Conservation (phyloP, 73 alveolate species). For the Breviolum minutum region DNA sequence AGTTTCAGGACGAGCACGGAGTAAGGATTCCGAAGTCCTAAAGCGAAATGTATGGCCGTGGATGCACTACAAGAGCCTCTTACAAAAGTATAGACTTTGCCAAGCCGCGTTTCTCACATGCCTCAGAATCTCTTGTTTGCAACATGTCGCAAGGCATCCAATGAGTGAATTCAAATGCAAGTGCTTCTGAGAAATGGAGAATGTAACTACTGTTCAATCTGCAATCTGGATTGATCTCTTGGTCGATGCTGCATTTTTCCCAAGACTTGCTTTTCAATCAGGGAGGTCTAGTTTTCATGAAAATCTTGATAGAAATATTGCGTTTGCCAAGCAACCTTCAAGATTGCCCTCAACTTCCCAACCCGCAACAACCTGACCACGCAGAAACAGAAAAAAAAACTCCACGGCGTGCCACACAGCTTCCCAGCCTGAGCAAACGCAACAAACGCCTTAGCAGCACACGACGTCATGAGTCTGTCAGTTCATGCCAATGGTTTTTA, state of each 20-base stretch:
- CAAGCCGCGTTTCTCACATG: constrained; percentile 47
- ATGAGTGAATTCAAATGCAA: too few species aligned
- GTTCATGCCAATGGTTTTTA: neutral
- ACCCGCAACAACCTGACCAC: constrained; percentile 42
- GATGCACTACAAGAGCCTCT: neutral
- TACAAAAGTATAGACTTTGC: neutral
- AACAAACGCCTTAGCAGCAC: neutral
- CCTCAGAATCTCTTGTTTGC: neutral
- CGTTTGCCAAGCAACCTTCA: constrained; percentile 8
- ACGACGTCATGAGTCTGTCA: neutral
- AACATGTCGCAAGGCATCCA: too few species aligned
- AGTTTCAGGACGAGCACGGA: constrained; percentile 28
- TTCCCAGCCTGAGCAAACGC: constrained; percentile 27
- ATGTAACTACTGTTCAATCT: neutral
- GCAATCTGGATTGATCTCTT: too few species aligned
- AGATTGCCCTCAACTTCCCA: constrained; percentile 33
- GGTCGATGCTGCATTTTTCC: too few species aligned
- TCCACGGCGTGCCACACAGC: neutral
- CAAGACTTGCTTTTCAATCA: too few species aligned
- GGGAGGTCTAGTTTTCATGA: too few species aligned
- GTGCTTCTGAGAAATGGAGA: neutral
- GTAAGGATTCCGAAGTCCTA: constrained; percentile 24
- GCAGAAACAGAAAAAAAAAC: neutral
- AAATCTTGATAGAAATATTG: too few species aligned
- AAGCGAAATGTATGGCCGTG: neutral